Base-by-base conservation (phyloP, 2,329 filamentous ascomycete genomes). In the Fusarium sulawesiense region DNA sequence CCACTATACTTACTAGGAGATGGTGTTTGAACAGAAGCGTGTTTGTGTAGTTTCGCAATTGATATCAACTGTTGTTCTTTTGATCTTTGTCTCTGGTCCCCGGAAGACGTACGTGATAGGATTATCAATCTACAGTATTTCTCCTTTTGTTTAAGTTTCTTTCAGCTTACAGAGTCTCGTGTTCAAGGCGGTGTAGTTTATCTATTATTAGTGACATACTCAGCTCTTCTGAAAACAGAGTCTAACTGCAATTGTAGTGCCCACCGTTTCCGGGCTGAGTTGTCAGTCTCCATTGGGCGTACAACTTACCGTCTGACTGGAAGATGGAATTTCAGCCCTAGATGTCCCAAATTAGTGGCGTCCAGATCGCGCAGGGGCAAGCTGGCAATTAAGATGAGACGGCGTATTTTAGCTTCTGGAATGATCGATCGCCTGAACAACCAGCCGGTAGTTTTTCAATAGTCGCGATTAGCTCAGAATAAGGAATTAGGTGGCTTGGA, bases 1-100 rank as follows among this genome's bases (percentile, higher is more conserved):
- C 45, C 68, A 70, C 4, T 78, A 79, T 42, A 79, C 76, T 1
- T 77, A 76, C 9, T 77, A 56, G 4, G 23, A 21, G 34, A 6
- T 9, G 3, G 1, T 51, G 3, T 5, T 16, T 6, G 4, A 6
- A 11, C 3, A 21, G 3, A 42, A 42, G 18, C 18, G 4, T 13
- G 4, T 21, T 12, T 27, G 4, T 14, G 4, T 21, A 42, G 8
- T 20, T 6, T 18, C 2, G 3, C 3, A n/a, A 37, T 29, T 29
- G 11, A 53, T n/a, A 42, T 13, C n/a, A 44, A 25, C 14, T 23
- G 21, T n/a, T 16, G 13, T 21, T 20, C 13, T 23, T 23, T 23
- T 18, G 8, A 14, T 8, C 20, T 44, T 29, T 6, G 11, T 12
- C 27, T 6, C 27, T 12, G 27, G 27, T 29, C 4, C 27, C 27